Base-by-base conservation (phyloP, 2,329 filamentous ascomycete species). In the Laburnicola sp. region DNA sequence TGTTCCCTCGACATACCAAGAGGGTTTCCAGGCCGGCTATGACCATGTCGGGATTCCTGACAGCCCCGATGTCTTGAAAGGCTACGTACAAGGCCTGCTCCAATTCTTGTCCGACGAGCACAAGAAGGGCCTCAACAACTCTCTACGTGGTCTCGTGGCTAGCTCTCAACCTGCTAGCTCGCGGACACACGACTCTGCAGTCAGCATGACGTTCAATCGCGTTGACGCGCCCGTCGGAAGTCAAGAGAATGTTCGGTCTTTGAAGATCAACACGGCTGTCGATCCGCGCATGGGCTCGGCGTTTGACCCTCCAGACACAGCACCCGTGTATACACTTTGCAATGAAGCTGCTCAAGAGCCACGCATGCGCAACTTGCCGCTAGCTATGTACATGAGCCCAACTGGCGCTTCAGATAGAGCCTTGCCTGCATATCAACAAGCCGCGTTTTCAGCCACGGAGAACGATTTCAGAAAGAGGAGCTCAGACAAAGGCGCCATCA, bases 1-100 rank as follows among this genome's bases (percentile, higher is more conserved):
- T 43, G 53, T 63, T 9, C 64, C 65, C 11, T 63, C 62, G 7
- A 73, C 68, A n/a, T 73, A 69, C 31, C 70, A 73, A 47, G 69
- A 73, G 46, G 70, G 69, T 1, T 73, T 65, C n/a, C 70, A 73
- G 48, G 68, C 69, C 16, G 70, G 70, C 9, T 66, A 68, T n/a
- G 62, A 68, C 34, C 70, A 71, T 38, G 48, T 66, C 34, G 68
- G 66, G 10, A 64, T 73, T 47, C 65, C 69, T 7, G 63, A 65
- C 38, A 63, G 51, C 31, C 53, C 56, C 2, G 70, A 71, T 23
- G 66, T 71, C n/a, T 44, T 73, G 23, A 62, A 65, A 42, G 70
- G 70, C 2, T 71, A 65, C 46, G 55, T 68, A 6, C 66, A 71
- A 45, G 70, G 70, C 35, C 60, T 73, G 21, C 27, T 63, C 3